Evolutionary conservation across 208 protist genomes (phyloP).

Genomic region (Angomonas ambiguus): DNA sequence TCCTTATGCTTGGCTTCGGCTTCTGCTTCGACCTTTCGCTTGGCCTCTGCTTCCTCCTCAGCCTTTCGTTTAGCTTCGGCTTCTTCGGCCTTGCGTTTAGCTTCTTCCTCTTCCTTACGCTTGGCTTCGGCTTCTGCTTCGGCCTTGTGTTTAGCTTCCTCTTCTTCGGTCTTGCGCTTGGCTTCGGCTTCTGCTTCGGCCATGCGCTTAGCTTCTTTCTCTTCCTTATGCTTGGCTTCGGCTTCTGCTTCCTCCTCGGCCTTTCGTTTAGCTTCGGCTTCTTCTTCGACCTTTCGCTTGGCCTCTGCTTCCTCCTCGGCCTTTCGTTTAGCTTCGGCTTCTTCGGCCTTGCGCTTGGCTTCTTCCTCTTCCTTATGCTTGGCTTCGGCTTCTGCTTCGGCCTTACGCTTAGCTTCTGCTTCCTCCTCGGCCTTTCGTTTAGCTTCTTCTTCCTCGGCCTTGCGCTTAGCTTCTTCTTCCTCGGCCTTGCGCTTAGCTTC

Average conservation of each 20-base stretch:
- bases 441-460: conserved; percentile 9
- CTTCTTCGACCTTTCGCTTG: not conserved
- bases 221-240: not conserved
- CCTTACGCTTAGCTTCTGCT: not conserved
- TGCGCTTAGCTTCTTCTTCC: conserved; percentile 1
- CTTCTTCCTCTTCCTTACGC: not conserved
- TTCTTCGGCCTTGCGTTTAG: not conserved
- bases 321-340: not conserved
- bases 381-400: not conserved
- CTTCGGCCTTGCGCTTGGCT: not conserved
- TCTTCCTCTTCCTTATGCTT: not conserved
- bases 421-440: not conserved
- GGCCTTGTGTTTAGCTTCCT: conserved; percentile 2
- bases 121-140: conserved; percentile 11
- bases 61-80: not conserved
- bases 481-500: conserved; percentile 8
- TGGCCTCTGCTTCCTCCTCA: not conserved
- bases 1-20: not conserved
- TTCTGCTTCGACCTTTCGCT: not conserved
- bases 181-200: conserved; percentile 13
- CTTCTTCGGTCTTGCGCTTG: conserved; percentile 16
- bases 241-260: not conserved
- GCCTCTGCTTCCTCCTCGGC: not conserved
- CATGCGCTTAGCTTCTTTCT: not conserved
- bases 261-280: conserved; percentile 2